These are phyloP conservation scores for Leishmania gerbilli DNA, from an alignment of 208 protist genomes.

Conservation along the genomic window DNA sequence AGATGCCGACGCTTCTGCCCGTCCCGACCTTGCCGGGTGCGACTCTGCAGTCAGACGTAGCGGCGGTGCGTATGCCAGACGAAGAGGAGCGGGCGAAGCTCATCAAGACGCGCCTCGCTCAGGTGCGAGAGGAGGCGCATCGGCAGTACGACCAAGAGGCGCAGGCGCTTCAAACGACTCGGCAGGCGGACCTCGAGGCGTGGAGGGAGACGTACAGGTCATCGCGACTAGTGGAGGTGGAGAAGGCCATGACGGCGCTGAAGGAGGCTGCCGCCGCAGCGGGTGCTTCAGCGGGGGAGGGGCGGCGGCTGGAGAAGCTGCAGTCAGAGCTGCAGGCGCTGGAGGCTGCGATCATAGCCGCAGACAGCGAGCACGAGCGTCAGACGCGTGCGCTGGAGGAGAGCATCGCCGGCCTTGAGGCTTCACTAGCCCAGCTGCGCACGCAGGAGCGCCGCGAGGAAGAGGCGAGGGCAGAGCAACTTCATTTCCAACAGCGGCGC, in stretches of 20 bases:
- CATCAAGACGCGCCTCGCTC: conserved; percentile 27
- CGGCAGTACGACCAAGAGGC: conserved; percentile 25
- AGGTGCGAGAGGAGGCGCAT: conserved; percentile 21
- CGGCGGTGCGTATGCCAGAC: conserved; percentile 23
- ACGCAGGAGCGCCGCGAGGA: conserved; percentile 8
- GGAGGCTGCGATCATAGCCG: conserved; percentile 9
- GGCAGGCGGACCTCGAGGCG: conserved; percentile 29
- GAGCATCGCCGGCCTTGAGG: conserved; percentile 9
- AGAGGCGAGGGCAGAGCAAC: conserved; percentile 9
- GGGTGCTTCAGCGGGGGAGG: not conserved
- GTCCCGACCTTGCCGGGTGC: conserved; percentile 34
- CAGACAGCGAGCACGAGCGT: conserved; percentile 11
- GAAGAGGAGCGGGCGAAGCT: conserved; percentile 44
- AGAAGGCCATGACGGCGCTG: conserved; percentile 14
- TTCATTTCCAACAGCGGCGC: conserved; percentile 5
- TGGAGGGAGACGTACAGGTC: conserved; percentile 33
- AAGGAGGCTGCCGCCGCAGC: conserved; percentile 1
- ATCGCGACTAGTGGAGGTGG: conserved; percentile 24
- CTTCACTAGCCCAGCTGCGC: not conserved
- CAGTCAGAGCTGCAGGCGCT: conserved; percentile 16
- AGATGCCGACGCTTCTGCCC: conserved; percentile 37
- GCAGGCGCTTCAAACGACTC: conserved; percentile 20
- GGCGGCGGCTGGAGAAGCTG: conserved; percentile 3
- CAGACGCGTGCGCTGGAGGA: conserved; percentile 3
- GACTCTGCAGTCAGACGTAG: conserved; percentile 33